Conservation (phyloP, 2,329 filamentous ascomycete genomes). For the Aspergillus persii region DNA sequence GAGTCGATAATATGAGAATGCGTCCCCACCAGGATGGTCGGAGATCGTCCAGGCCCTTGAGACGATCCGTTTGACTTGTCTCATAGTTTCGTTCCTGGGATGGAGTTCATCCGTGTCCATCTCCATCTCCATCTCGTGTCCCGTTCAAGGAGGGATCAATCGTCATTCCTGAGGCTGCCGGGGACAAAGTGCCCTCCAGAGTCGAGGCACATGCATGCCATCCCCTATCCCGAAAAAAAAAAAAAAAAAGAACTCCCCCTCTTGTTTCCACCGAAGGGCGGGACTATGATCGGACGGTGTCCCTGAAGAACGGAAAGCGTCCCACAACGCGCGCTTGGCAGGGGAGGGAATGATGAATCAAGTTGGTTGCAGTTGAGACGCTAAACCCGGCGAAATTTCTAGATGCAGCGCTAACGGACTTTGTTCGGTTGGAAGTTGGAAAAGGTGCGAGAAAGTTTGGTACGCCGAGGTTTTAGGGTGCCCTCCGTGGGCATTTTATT, state of each 20-base stretch:
- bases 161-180: too few species aligned
- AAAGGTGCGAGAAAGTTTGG: background rate
- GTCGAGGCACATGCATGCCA: background rate
- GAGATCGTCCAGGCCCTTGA: background rate
- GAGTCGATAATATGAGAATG: background rate
- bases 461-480: background rate
- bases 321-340: conserved; percentile 25
- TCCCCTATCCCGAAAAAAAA: background rate
- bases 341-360: conserved; percentile 20
- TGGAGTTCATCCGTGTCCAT: background rate
- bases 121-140: background rate
- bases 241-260: background rate
- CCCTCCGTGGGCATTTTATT: background rate
- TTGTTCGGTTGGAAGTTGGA: conserved; percentile 15
- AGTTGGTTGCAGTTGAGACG: background rate
- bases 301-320: conserved; percentile 21
- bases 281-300: conserved; percentile 21
- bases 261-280: conserved; percentile 9
- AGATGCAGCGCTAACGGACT: conserved; percentile 24
- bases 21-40: background rate
- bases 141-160: too few species aligned
- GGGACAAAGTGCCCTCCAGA: background rate
- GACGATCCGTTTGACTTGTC: background rate
- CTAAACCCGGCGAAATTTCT: conserved; percentile 23
- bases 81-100: background rate